Conservation (phyloP, 345 rosid genomes). For the Alliaria petiolata region DNA sequence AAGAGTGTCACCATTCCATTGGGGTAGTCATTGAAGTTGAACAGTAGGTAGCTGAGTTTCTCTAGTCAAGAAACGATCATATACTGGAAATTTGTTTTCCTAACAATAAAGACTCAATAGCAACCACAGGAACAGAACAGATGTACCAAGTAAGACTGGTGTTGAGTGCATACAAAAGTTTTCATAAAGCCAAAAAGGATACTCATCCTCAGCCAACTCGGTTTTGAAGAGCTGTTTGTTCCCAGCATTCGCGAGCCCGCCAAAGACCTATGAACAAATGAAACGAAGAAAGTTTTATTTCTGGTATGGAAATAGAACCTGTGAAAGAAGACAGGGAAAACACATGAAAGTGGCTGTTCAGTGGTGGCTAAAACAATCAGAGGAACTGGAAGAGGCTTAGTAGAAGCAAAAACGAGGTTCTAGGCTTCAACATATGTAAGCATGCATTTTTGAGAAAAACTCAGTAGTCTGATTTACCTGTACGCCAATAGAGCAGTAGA, state of each 20-base stretch:
- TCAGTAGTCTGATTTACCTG: conserved; percentile 53
- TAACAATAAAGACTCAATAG: background rate
- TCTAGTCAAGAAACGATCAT: conserved; percentile 41
- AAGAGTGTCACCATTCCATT: conserved; percentile 98
- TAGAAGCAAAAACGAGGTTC: background rate
- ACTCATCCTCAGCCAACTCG: conserved; percentile 68
- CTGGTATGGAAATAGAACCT: background rate
- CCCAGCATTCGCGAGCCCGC: conserved; percentile 92
- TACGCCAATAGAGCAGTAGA: conserved; percentile 90
- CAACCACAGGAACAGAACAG: background rate
- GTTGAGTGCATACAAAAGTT: background rate
- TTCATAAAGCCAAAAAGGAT: conserved; percentile 46
- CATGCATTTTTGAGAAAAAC: background rate
- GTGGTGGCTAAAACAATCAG: background rate
- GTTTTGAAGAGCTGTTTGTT: conserved; percentile 56
- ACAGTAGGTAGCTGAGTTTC: conserved; percentile 59
- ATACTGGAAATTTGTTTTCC: too few species aligned
- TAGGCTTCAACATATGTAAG: background rate
- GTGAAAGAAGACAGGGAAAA: background rate
- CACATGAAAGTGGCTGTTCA: background rate
- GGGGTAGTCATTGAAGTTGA: conserved; percentile 96
- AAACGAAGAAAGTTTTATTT: background rate
- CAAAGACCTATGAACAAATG: conserved; percentile 59
- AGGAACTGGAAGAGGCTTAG: background rate
- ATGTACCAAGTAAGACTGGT: background rate